Evolutionary conservation across 2,329 filamentous ascomycete genomes (phyloP).

Genomic region (Stagonosporopsis tanaceti): DNA sequence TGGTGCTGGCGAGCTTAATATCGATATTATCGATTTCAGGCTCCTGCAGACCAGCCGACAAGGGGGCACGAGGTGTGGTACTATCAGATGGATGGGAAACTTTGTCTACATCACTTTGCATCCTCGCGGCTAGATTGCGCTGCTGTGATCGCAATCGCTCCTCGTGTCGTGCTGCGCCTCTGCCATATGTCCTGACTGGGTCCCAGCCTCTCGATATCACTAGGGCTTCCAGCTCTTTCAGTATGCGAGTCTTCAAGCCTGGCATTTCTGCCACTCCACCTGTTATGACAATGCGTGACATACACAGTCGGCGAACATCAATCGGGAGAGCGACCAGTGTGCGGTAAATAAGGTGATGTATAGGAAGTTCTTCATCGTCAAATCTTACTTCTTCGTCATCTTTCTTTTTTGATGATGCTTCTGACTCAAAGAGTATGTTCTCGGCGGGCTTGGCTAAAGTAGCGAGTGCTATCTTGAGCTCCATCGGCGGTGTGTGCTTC

Average conservation of each 20-base stretch:
- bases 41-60: conserved; percentile 52
- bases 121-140: conserved; percentile 32
- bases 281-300: conserved; percentile 86
- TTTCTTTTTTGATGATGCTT: conserved; percentile 57
- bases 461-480: conserved; percentile 72
- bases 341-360: conserved; percentile 79
- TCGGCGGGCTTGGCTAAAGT: conserved; percentile 79
- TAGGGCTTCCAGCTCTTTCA: conserved; percentile 76
- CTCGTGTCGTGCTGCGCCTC: conserved; percentile 54
- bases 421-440: conserved; percentile 72
- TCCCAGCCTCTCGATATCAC: conserved; percentile 79
- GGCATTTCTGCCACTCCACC: conserved; percentile 82
- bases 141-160: conserved; percentile 32
- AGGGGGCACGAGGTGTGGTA: conserved; percentile 12
- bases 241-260: conserved; percentile 78
- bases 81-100: conserved; percentile 31
- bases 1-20: conserved; percentile 61
- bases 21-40: conserved; percentile 67
- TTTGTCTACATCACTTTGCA: conserved; percentile 35
- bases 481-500: conserved; percentile 52
- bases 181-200: conserved; percentile 73
- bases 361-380: conserved; percentile 85
- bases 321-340: conserved; percentile 77
- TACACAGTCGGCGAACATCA: conserved; percentile 84
- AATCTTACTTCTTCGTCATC: conserved; percentile 50